Base-by-base conservation (phyloP, 2,329 filamentous ascomycete species). In the Myriosclerotinia scirpicola region DNA sequence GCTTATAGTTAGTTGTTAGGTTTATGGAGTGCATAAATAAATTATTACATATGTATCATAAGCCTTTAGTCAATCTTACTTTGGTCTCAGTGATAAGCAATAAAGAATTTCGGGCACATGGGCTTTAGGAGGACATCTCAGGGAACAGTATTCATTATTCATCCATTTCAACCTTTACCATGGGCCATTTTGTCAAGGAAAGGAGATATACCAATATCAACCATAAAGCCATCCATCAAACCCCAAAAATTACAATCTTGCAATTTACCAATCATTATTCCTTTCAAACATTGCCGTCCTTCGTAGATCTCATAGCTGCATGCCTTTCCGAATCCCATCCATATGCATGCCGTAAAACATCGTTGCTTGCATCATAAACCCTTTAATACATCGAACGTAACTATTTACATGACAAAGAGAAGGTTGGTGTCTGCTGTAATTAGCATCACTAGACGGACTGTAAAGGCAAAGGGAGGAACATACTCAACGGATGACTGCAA, bases 401-500 rank as follows among this genome's bases (percentile, higher is more conserved):
- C 65, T 66, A 69, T 75, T 76, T 76, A 87, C 84, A 88, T 85
- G 68, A 88, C 84, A 74, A 88, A 88, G 71, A 87, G 78, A 56
- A 88, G 76, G 75, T 87, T 85, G 67, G 86, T 88, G 76, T 88
- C 86, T 87, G 63, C 55, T 62, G 22, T 44, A 22, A 44, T 73
- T 30, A 55, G 65, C n/a, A 52, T 42, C 42, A 56, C 52, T 44
- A 64, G 53, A 58, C n/a, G 46, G 63, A 42, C 44, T 60, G 4
- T 30, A 44, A 50, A 30, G 36, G 38, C 15, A 42, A 42, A 44
- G 54, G 15, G 8, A 22, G 36, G 14, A 12, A 62, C 74, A 67
- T 87, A 97, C 94, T 93, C 75, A 99, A 82, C 46, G 95, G 95
- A 80, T 99, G 95, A 78, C 93, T 97, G 81, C 92, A 94, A 76